A percentile compares a stretch with the other conserved stretches of the same genome.
phyloP scores from a whole-genome alignment of 1,284 basidiomycete genomes.

The Naganishia sp. region DNA sequence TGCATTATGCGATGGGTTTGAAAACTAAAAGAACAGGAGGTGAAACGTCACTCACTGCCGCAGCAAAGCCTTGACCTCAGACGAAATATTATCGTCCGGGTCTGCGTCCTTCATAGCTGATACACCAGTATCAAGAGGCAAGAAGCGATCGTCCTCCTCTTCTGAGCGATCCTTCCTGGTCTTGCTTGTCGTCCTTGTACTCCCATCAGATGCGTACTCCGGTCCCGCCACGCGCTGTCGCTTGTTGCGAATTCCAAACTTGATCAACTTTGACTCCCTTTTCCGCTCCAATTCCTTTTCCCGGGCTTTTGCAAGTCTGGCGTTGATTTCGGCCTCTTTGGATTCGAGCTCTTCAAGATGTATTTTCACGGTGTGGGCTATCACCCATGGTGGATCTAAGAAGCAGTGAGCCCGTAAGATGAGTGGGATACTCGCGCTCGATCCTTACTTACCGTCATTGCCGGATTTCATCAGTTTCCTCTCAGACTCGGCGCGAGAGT shows the following conservation, averaged over 20 bases:
- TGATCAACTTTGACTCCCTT: constrained; percentile 7
- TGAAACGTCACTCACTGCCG: constrained; percentile 60
- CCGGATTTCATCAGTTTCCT: constrained; percentile 44
- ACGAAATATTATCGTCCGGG: constrained; percentile 56
- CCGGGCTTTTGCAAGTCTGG: constrained; percentile 63
- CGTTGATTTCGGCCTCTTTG: constrained; percentile 65
- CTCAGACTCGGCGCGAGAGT: constrained; percentile 39
- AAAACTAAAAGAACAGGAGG: background rate
- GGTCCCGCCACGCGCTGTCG: constrained; percentile 35
- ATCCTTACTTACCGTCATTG: constrained; percentile 40
- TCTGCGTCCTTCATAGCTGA: constrained; percentile 51
- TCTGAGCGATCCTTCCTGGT: background rate
- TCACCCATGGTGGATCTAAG: constrained; percentile 74
- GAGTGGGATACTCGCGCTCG: no score
- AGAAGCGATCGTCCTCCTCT: constrained; percentile 59
- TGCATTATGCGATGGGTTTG: background rate
- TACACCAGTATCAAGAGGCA: constrained; percentile 61
- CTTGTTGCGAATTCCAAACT: constrained; percentile 13
- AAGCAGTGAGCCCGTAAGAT: no score
- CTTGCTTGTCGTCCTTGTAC: background rate
- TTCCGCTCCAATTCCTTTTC: constrained; percentile 63
- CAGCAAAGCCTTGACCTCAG: constrained; percentile 78
- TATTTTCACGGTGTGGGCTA: constrained; percentile 71
- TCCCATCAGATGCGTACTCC: constrained; percentile 24
- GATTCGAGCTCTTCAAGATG: constrained; percentile 65